These are phyloP conservation scores for Crataegus laevigata DNA, from an alignment of 306 rosid genomes.

Conservation along the genomic window DNA sequence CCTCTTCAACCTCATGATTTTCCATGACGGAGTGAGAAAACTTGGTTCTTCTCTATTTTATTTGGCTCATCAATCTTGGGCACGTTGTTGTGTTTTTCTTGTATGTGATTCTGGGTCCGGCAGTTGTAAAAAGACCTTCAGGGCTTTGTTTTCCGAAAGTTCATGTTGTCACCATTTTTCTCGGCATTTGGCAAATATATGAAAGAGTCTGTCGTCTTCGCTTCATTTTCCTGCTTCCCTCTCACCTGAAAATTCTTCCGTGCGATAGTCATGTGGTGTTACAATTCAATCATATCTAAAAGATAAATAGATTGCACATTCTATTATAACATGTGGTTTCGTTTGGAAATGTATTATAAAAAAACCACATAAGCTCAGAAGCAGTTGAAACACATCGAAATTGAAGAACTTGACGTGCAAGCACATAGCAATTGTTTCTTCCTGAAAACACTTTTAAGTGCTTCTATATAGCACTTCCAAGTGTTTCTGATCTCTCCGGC, in stretches of 20 bases:
- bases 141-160: slow-evolving; percentile 9
- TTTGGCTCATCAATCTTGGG: slow-evolving; percentile 20
- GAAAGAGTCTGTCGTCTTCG: background rate
- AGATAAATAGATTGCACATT: too few relatives aligned
- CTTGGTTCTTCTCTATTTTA: slow-evolving; percentile 9
- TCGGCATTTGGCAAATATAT: background rate
- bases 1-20: background rate
- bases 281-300: too few relatives aligned
- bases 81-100: slow-evolving; percentile 15
- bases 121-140: slow-evolving; percentile 16
- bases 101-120: slow-evolving; percentile 12
- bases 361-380: too few relatives aligned
- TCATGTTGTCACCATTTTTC: slow-evolving; percentile 1
- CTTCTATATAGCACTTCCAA: too few relatives aligned
- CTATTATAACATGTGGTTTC: too few relatives aligned
- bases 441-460: too few relatives aligned
- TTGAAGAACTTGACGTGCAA: too few relatives aligned
- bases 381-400: too few relatives aligned
- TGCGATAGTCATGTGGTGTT: background rate
- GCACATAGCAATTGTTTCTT: too few relatives aligned
- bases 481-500: background rate
- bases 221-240: background rate
- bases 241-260: too few relatives aligned
- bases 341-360: too few relatives aligned
- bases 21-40: slow-evolving; percentile 23